A percentile compares a stretch with the other conserved stretches of the same genome.
Evolutionary conservation across 768 basidiomycete species (phyloP).

Genomic region (Lepiota brunneoincarnata): DNA sequence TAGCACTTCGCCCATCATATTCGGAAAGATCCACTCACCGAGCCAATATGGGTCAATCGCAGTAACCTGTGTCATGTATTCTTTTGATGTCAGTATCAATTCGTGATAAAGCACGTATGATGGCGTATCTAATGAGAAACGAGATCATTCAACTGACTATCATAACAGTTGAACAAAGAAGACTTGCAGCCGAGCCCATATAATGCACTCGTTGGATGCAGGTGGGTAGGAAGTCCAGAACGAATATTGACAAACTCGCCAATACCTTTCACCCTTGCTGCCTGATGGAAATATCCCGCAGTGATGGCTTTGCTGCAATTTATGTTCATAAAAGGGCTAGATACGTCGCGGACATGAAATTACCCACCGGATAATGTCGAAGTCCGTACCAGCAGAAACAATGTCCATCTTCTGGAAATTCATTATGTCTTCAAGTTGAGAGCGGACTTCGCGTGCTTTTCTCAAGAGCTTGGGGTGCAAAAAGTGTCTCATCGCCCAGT

Average conservation of each 20-base stretch:
- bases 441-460: constrained; percentile 93
- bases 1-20: neutral
- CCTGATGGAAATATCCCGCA: constrained; percentile 98
- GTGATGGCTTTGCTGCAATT: constrained; percentile 85
- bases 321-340: neutral
- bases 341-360: neutral
- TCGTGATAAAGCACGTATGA: constrained; percentile 98
- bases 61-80: constrained; percentile 99
- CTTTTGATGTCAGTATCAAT: constrained; percentile 90
- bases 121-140: constrained; percentile 68
- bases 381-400: constrained; percentile 91
- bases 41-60: constrained; percentile 99
- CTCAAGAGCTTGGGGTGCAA: constrained; percentile 93
- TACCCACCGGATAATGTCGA: constrained; percentile 73
- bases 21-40: constrained; percentile 44
- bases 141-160: constrained; percentile 12
- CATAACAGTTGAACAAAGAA: neutral
- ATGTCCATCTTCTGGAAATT: constrained; percentile 97
- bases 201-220: constrained; percentile 95
- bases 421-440: constrained; percentile 98
- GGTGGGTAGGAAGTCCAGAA: constrained; percentile 90
- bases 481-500: constrained; percentile 95
- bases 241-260: constrained; percentile 98
- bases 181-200: constrained; percentile 92
- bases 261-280: constrained; percentile 96